Evolutionary conservation across 208 protist species (phyloP), one percentile per base, ranked within the genome.

Genomic region (Wallacemonas rigidus): DNA sequence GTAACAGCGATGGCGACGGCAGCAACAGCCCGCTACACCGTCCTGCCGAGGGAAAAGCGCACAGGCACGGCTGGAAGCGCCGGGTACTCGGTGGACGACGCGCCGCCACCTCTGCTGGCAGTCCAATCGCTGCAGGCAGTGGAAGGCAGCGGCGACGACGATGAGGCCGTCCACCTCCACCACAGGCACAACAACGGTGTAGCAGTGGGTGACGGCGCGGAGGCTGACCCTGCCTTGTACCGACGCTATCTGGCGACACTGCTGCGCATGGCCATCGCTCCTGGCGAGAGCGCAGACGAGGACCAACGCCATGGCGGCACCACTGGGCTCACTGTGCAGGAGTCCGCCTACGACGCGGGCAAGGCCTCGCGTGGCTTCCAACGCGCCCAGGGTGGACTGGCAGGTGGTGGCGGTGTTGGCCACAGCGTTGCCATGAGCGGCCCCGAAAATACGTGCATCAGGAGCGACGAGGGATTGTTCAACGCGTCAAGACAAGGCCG

Each of bases 201-300:
- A n/a, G 51, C 38, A 43, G 56, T 62, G 56, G 56, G 75, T 5
- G 77, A 82, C 35, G 69, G 70, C 9, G 40, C 69, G 44, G 78
- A 82, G 43, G 60, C 67, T 17, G 65, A 79, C 53, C 78, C 78
- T 38, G 70, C 70, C 17, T 65, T 74, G 62, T 64, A 72, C 58
- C 72, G 74, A 3, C 78, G 78, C 54, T 82, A 79, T 44, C 71
- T 82, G 17, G 70, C 65, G 8, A 71, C 70, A 40, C 73, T 82
- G 40, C 50, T 82, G n/a, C 62, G 78, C 47, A 76, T 76, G 11
- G 78, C 78, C 17, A 57, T 75, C 5, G 44, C 64, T 26, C 26
- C 26, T 26, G 26, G 0, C 26, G 26, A 26, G 41, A 73, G 63
- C 45, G 47, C 44, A 15, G 15, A 40, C n/a, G 71, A 73, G 35